Conservation (phyloP, 2,329 filamentous ascomycete genomes). For the Zymoseptoria brevis region DNA sequence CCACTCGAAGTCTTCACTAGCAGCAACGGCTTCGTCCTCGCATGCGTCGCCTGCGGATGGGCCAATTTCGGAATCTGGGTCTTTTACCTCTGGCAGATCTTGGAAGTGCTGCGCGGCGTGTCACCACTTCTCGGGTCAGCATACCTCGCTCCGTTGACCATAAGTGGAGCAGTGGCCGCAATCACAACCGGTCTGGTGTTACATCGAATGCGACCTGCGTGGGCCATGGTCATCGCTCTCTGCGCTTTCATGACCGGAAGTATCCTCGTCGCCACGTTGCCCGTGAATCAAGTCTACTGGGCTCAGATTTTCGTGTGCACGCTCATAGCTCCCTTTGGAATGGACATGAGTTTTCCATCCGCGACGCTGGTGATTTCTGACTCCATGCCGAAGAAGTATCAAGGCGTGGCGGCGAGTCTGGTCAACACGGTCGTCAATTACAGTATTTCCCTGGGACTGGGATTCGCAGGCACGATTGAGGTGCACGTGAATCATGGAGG, state of each 20-base stretch:
- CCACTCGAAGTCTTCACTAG: constrained; percentile 23
- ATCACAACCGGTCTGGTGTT: constrained; percentile 31
- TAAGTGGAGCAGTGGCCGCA: constrained; percentile 41
- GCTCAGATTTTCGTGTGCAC: constrained; percentile 52
- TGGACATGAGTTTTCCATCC: constrained; percentile 61
- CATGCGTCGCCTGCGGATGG: constrained; percentile 24
- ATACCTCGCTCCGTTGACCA: constrained; percentile 39
- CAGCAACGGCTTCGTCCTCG: constrained; percentile 23
- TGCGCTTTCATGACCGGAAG: constrained; percentile 36
- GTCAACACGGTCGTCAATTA: constrained; percentile 59
- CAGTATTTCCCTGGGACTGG: constrained; percentile 57
- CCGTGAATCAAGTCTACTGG: constrained; percentile 56
- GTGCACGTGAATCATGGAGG: constrained; percentile 37
- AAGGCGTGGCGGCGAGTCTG: constrained; percentile 48
- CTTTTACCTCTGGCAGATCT: constrained; percentile 38
- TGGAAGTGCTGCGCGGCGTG: constrained; percentile 37
- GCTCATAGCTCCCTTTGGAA: constrained; percentile 43
- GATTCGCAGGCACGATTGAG: constrained; percentile 59
- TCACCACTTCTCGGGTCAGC: constrained; percentile 40
- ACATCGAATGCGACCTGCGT: constrained; percentile 21
- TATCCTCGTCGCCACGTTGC: constrained; percentile 39
- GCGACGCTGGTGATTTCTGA: constrained; percentile 55
- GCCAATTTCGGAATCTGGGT: constrained; percentile 25
- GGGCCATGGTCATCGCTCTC: constrained; percentile 34
- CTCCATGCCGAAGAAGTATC: constrained; percentile 38